phyloP scores from a whole-genome alignment of 2,329 filamentous ascomycete species.

The Elsinoe ampelina region DNA sequence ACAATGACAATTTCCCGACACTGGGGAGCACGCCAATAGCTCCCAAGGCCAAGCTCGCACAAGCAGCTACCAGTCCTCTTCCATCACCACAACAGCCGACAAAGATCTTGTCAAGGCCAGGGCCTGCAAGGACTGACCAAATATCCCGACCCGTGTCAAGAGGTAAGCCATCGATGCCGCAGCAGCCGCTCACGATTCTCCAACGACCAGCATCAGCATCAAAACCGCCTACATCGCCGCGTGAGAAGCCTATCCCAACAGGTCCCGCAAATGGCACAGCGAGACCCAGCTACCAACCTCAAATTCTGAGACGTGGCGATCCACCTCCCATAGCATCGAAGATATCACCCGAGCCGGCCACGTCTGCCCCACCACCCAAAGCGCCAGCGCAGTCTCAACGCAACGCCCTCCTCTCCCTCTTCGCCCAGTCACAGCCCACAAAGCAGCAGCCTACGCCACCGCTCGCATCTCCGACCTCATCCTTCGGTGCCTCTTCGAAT shows the following conservation, averaged over 20 bases:
- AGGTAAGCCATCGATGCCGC: background rate
- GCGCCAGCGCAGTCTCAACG: constrained; percentile 2
- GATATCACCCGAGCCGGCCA: background rate
- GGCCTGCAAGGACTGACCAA: constrained; percentile 1
- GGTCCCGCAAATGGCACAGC: constrained; percentile 17
- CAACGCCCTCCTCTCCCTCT: constrained; percentile 16
- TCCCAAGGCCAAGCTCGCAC: constrained; percentile 12
- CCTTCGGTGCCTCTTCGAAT: background rate
- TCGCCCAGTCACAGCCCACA: constrained; percentile 13
- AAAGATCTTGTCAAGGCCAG: constrained; percentile 16
- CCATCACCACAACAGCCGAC: background rate
- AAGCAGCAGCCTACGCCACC: constrained; percentile 7
- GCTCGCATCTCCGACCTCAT: background rate
- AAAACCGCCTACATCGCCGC: background rate
- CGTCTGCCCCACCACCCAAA: constrained; percentile 4
- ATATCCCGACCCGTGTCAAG: constrained; percentile 5
- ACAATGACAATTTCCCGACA: constrained; percentile 12
- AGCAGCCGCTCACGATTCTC: constrained; percentile 16
- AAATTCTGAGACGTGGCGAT: constrained; percentile 23
- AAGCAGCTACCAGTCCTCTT: background rate
- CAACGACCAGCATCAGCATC: constrained; percentile 16
- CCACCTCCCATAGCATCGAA: constrained; percentile 10
- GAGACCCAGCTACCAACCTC: constrained; percentile 21
- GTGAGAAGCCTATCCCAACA: constrained; percentile 10
- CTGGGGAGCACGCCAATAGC: constrained; percentile 14